Evolutionary conservation across 768 basidiomycete genomes (phyloP), one percentile per base, ranked within the genome.

Genomic region (Sporobolomyces phaffii): DNA sequence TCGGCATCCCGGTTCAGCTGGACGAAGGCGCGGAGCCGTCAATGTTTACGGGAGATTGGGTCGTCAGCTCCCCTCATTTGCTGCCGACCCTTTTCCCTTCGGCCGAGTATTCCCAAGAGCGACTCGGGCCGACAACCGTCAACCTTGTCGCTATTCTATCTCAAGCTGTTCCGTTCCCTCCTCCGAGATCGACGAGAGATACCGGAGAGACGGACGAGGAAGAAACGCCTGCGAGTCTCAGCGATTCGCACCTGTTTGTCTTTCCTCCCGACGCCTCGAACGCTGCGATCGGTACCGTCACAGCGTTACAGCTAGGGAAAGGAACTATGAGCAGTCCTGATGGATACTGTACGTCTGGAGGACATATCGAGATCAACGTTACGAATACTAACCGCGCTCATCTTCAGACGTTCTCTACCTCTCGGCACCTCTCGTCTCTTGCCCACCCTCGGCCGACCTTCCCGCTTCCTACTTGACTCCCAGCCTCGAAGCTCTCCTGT

Each of bases 301-400:
- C 85, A 51, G 84, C 82, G 2, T 77, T 92, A 38, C 79, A 88
- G 26, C 83, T 85, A 1, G 91, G 90, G 3, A 84, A 86, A 73
- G 86, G 84, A 13, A 86, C 86, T 18, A 80, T 90, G 79, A 85
- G 87, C 7, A 82, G 87, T 26, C 91, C 91, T 0, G 79, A 80
- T 53, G 87, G 84, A 3, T 86, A 85, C 81, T 88, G 89, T 87
- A 73, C 73, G 85, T 79, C 10, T n/a, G n/a, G n/a, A n/a, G n/a
- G n/a, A n/a, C n/a, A n/a, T n/a, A n/a, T n/a, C n/a, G n/a, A n/a
- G n/a, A n/a, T n/a, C n/a, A n/a, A n/a, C n/a, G n/a, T n/a, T n/a
- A n/a, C n/a, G n/a, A n/a, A n/a, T n/a, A n/a, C n/a, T n/a, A n/a
- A n/a, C n/a, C n/a, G n/a, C n/a, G n/a, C n/a, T n/a, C n/a, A n/a